Base-by-base conservation (phyloP, 805 yeast genomes). In the Wickerhamiella kurtzmanii region DNA sequence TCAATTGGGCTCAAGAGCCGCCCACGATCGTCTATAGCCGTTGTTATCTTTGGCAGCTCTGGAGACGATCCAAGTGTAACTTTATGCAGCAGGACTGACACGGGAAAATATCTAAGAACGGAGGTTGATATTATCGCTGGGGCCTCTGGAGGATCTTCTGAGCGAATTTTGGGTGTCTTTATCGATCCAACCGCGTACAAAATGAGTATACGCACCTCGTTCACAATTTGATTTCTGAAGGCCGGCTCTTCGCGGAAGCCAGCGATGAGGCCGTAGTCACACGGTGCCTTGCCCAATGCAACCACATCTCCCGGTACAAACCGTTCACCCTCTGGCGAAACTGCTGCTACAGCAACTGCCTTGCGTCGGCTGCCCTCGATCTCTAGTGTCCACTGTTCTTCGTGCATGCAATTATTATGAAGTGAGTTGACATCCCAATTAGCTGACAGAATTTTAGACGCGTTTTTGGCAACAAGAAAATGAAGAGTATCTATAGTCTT, bases 361-460 rank as follows among this genome's bases (percentile, higher is more conserved):
- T 53, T 21, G 15, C 55, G 44, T 15, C 55, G 49, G 3, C 47
- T 25, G n/a, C 55, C 55, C 3, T 35, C 45, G 11, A 18, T 36
- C 20, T 44, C 48, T n/a, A 52, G 37, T n/a, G 32, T 28, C 53
- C 53, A 52, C 53, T 48, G 20, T 16, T 37, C 17, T 18, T 18
- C 41, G 13, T 37, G 16, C 41, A 9, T 18, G 41, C 20, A 11
- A 37, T 18, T 13, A 9, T 37, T 37, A 11, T 32, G 11, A 32
- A 11, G 13, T 32, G 35, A 32, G 35, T 32, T 32, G 11, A 11
- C 35, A 32, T 15, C 13, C 35, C 35, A 32, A 11, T 11, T 32
- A 32, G 35, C 35, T 32, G 15, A 32, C 35, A 32, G 35, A 32
- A 11, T 32, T 15, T 32, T 32, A 11, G 15, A 11, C 11, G 35